A percentile compares a stretch with the other conserved stretches of the same genome.
Evolutionary conservation across 371 early-diverging fungal genomes (phyloP).

Genomic region (Apophysomyces elegans): DNA sequence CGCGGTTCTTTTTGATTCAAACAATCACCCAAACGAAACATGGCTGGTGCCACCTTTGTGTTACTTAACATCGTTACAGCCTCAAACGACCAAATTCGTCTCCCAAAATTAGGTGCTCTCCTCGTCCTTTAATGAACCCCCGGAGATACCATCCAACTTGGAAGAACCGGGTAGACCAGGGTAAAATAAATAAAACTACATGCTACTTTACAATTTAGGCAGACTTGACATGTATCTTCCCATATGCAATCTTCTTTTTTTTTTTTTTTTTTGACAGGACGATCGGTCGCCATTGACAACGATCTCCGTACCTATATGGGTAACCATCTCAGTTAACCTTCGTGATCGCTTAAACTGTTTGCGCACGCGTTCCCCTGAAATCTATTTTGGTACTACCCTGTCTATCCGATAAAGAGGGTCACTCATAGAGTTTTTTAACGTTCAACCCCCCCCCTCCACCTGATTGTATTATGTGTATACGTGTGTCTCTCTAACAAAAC

Average conservation of each 20-base stretch:
- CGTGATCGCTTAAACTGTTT: background rate
- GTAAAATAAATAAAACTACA: background rate
- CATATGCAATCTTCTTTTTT: background rate
- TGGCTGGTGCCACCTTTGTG: slow-evolving; percentile 10
- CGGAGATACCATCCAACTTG: slow-evolving; percentile 8
- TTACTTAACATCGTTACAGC: background rate
- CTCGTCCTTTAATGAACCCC: slow-evolving; percentile 1
- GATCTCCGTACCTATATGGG: no score
- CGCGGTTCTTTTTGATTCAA: background rate
- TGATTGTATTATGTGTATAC: no score
- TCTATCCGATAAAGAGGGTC: background rate
- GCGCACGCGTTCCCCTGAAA: slow-evolving; percentile 1
- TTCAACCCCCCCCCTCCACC: no score
- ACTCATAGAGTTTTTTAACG: background rate
- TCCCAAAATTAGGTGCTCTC: slow-evolving; percentile 5
- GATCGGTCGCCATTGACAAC: no score
- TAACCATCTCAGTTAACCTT: background rate
- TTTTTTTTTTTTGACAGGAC: slow-evolving; percentile 9
- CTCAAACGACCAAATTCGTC: background rate
- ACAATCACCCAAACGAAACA: background rate
- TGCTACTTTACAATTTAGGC: background rate
- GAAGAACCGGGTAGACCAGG: slow-evolving; percentile 2
- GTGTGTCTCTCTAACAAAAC: no score
- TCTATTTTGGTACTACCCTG: slow-evolving; percentile 6
- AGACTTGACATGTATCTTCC: slow-evolving; percentile 9